Evolutionary conservation across 371 early-diverging fungal genomes (phyloP).

Genomic region (Mucor lusitanicus): DNA sequence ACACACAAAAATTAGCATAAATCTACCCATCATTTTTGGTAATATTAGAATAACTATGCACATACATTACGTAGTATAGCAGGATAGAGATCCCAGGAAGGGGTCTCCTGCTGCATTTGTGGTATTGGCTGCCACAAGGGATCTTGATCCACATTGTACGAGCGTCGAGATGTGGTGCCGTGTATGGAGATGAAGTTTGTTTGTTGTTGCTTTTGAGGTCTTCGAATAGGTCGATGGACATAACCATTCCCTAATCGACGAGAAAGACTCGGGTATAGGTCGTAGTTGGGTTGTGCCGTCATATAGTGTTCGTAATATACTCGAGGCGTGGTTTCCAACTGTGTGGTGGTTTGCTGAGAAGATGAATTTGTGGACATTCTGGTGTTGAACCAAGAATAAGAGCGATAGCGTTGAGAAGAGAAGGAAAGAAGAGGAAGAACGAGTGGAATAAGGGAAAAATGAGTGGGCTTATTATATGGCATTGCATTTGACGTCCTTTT

Average conservation of each 20-base stretch:
- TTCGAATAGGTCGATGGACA: constrained; percentile 20
- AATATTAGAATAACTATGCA: neutral
- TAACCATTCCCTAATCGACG: constrained; percentile 42
- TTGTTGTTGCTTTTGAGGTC: constrained; percentile 17
- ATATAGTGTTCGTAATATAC: constrained; percentile 42
- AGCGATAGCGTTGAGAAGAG: constrained; percentile 8
- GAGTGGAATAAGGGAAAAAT: neutral
- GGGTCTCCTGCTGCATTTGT: constrained; percentile 13
- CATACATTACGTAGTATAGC: constrained; percentile 43
- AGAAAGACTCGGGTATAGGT: constrained; percentile 43
- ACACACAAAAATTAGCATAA: neutral
- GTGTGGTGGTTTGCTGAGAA: constrained; percentile 10
- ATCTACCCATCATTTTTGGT: neutral
- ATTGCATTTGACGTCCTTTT: neutral
- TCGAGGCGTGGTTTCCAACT: constrained; percentile 42
- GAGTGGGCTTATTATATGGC: neutral
- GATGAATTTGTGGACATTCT: constrained; percentile 14
- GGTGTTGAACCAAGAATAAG: constrained; percentile 27
- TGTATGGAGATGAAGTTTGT: constrained; percentile 31
- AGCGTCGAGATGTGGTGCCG: constrained; percentile 10
- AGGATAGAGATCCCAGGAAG: constrained; percentile 49
- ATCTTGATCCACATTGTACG: constrained; percentile 5
- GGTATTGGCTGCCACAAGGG: constrained; percentile 20
- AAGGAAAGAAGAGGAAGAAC: constrained; percentile 7
- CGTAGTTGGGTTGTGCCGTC: constrained; percentile 34